Conservation (phyloP, 805 yeast genomes). For the Helenozyma baotianmanensis region DNA sequence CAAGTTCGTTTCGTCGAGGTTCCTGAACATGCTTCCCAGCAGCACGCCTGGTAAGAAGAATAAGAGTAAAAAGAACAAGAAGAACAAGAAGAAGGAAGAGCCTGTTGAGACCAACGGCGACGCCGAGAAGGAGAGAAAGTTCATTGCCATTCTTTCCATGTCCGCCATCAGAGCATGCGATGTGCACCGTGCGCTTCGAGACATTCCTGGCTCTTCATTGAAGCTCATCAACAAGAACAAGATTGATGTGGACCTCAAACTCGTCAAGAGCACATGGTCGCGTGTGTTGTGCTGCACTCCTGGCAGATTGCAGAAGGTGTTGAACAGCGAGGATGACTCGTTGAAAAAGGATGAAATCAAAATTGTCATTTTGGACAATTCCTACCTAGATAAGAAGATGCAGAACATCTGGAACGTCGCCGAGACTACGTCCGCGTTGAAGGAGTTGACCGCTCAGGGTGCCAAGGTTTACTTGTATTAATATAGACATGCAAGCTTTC, state of each 20-base stretch:
- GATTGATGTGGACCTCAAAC: constrained; percentile 54
- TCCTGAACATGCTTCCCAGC: constrained; percentile 43
- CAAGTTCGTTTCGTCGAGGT: constrained; percentile 48
- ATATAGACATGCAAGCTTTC: background rate
- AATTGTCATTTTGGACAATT: constrained; percentile 54
- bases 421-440: constrained; percentile 41
- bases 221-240: constrained; percentile 76
- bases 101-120: constrained; percentile 6
- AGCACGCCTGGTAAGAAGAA: constrained; percentile 24
- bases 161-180: constrained; percentile 90
- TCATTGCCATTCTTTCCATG: constrained; percentile 55
- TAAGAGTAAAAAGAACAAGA: constrained; percentile 22
- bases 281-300: constrained; percentile 62
- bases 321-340: constrained; percentile 39
- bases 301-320: constrained; percentile 49
- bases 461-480: constrained; percentile 52
- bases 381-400: constrained; percentile 57
- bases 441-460: constrained; percentile 36
- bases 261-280: constrained; percentile 40
- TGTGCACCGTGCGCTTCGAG: constrained; percentile 58
- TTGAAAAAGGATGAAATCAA: constrained; percentile 42
- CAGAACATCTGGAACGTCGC: constrained; percentile 57
- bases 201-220: constrained; percentile 48
- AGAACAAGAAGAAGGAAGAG: constrained; percentile 20
- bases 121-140: constrained; percentile 31